Conservation (phyloP, 225 moss, liverwort and hornwort species). For the Bryoerythrophyllum caledonicum region DNA sequence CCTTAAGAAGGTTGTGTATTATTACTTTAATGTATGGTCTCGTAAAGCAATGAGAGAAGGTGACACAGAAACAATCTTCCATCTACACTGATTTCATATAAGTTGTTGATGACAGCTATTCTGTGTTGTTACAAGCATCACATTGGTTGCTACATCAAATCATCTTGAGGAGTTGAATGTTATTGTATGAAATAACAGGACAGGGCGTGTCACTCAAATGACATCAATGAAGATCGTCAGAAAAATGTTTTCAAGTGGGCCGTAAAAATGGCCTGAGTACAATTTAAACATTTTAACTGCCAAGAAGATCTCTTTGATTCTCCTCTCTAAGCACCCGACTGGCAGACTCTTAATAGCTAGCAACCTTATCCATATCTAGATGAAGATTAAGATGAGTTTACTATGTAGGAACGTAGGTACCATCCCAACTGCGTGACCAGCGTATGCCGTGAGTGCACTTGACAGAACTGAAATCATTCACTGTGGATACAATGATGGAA, state of each 20-base stretch:
- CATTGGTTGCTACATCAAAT: neutral
- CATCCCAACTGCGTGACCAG: conserved; percentile 4
- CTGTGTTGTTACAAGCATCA: neutral
- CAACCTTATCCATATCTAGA: neutral
- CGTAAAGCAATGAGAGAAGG: neutral
- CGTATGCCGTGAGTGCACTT: neutral
- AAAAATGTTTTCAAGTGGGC: neutral
- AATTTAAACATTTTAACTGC: neutral
- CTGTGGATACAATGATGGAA: neutral
- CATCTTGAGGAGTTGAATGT: neutral
- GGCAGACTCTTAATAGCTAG: conserved; percentile 3
- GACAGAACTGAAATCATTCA: conserved; percentile 7
- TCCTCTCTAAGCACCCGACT: neutral
- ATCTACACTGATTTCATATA: neutral
- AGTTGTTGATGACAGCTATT: neutral
- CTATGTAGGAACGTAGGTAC: too few relatives aligned
- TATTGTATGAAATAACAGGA: neutral
- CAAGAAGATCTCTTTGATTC: neutral
- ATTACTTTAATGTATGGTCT: neutral
- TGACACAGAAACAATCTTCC: neutral
- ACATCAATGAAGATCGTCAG: neutral
- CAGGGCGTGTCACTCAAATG: conserved; percentile 11
- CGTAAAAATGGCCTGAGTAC: neutral
- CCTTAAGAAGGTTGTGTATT: neutral
- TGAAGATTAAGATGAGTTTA: neutral